Conservation (phyloP, 495 filamentous ascomycete genomes). For the Penicillium daleae region DNA sequence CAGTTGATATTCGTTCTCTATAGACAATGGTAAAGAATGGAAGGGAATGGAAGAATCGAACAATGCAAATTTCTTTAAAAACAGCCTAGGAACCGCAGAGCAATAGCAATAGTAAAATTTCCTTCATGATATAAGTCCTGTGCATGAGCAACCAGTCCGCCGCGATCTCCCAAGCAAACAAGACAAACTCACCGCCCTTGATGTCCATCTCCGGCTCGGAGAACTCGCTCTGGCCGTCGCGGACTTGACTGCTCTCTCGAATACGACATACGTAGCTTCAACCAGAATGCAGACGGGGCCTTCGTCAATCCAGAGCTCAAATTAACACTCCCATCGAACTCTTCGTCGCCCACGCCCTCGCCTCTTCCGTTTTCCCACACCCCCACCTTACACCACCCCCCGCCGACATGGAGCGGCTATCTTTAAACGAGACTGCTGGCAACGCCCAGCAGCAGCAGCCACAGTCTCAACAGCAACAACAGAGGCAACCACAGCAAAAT, state of each 20-base stretch:
- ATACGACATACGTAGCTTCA: constrained; percentile 12
- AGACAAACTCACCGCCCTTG: constrained; percentile 30
- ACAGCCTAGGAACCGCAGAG: neutral
- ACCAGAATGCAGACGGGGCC: constrained; percentile 15
- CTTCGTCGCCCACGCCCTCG: neutral
- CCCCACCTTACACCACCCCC: constrained; percentile 17
- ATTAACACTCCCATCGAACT: neutral
- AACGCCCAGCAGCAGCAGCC: constrained; percentile 32
- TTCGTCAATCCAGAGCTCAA: neutral
- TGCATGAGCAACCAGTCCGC: too few relatives aligned
- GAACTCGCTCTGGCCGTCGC: constrained; percentile 11
- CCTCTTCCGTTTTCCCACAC: constrained; percentile 12
- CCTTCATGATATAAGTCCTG: neutral
- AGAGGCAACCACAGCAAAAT: constrained; percentile 35
- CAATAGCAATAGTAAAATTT: neutral
- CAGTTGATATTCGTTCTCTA: too few relatives aligned
- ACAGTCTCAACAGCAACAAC: constrained; percentile 31
- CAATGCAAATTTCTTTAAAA: too few relatives aligned
- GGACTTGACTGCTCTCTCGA: constrained; percentile 3
- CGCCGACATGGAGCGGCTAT: constrained; percentile 45
- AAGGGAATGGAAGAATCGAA: too few relatives aligned
- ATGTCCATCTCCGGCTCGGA: constrained; percentile 15
- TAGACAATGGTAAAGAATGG: too few relatives aligned
- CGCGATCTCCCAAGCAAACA: constrained; percentile 23
- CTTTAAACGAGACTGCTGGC: constrained; percentile 42